A percentile compares a stretch with the other conserved stretches of the same genome.
Evolutionary conservation across 164 flowering plant species (phyloP).

Genomic region (Dillenia turbinata): DNA sequence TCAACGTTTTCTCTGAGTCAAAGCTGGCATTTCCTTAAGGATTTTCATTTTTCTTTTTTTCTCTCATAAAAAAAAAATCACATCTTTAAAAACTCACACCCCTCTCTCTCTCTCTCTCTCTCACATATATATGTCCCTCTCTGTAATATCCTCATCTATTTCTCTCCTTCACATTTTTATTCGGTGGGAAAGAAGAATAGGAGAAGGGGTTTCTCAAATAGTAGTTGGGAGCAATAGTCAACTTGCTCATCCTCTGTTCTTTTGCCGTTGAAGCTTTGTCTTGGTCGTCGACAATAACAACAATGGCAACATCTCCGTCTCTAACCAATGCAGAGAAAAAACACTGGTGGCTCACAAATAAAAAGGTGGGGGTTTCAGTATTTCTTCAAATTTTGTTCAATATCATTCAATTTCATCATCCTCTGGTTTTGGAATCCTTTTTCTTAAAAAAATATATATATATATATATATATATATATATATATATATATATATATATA

Average conservation of each 20-base stretch:
- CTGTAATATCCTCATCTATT: background rate
- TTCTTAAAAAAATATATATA: too few species aligned
- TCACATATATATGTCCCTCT: background rate
- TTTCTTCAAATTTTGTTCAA: background rate
- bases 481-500: too few species aligned
- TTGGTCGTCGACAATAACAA: slow-evolving; percentile 7
- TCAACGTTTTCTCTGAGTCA: slow-evolving; percentile 60
- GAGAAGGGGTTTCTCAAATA: slow-evolving; percentile 4
- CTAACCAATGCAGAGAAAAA: slow-evolving; percentile 51
- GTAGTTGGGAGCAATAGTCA: slow-evolving; percentile 3
- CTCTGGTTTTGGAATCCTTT: background rate
- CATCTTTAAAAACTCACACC: background rate
- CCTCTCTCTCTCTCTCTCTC: slow-evolving; percentile 1
- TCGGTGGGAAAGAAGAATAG: background rate
- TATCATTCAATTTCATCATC: background rate
- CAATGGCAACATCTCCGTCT: slow-evolving; percentile 52
- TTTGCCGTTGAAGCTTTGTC: slow-evolving; percentile 15
- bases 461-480: too few species aligned
- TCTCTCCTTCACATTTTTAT: slow-evolving; percentile 9
- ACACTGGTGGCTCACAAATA: slow-evolving; percentile 91
- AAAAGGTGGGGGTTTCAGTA: slow-evolving; percentile 44
- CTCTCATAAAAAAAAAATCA: background rate
- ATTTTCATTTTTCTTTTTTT: slow-evolving; percentile 1
- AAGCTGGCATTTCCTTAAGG: slow-evolving; percentile 47
- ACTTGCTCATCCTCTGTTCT: background rate